Evolutionary conservation across 106 monocot species (phyloP).

Genomic region (Dioscorea dumetorum): DNA sequence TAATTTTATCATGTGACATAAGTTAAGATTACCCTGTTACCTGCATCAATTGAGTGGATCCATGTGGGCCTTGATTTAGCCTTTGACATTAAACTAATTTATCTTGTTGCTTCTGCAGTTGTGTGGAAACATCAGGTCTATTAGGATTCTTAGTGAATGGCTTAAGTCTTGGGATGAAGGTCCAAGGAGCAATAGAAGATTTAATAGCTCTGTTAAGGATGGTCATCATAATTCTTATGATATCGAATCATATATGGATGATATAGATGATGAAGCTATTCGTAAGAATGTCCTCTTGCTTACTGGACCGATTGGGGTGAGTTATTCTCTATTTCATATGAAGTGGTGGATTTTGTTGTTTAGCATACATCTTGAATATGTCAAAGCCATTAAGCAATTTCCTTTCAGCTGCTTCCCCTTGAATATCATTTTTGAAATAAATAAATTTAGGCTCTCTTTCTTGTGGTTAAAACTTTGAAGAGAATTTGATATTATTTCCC

Average conservation of each 20-base stretch:
- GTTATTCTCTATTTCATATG: constrained; percentile 5
- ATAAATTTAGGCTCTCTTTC: too few species aligned
- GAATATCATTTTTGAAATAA: too few species aligned
- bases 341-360: too few species aligned
- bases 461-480: too few species aligned
- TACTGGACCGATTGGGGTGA: constrained; percentile 91
- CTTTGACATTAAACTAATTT: background rate
- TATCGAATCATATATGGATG: constrained; percentile 62
- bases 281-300: constrained; percentile 70
- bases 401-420: too few species aligned
- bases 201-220: constrained; percentile 21
- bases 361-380: too few species aligned
- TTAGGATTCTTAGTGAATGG: constrained; percentile 69
- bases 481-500: too few species aligned
- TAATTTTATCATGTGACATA: too few species aligned
- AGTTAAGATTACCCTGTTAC: too few species aligned
- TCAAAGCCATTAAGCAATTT: too few species aligned
- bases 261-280: constrained; percentile 27
- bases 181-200: constrained; percentile 19
- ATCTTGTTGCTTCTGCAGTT: constrained; percentile 40
- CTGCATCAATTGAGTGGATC: background rate
- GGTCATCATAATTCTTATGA: constrained; percentile 34
- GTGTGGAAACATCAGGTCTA: constrained; percentile 68
- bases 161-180: constrained; percentile 69
- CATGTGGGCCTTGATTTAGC: background rate